A percentile compares a stretch with the other conserved stretches of the same genome.
These are phyloP conservation scores for Cetraspora pellucida DNA, from an alignment of 192 early-diverging fungal genomes.

Conservation along the genomic window DNA sequence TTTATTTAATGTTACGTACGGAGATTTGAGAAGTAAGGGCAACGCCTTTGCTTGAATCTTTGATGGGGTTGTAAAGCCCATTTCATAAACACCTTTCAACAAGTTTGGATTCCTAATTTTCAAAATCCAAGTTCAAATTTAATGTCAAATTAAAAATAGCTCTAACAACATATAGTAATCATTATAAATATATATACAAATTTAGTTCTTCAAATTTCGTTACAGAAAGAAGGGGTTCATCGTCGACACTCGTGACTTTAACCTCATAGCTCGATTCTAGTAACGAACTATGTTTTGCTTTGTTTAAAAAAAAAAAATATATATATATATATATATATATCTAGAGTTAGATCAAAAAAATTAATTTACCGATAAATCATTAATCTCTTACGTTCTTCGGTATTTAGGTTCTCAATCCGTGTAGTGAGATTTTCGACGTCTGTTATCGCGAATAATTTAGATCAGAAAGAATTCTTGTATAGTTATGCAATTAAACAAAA, in stretches of 20 bases:
- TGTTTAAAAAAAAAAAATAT: not conserved
- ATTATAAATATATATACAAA: conserved; percentile 39
- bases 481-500: too few relatives aligned
- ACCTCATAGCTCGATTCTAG: conserved; percentile 52
- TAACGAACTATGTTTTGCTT: conserved; percentile 23
- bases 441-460: too few relatives aligned
- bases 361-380: too few relatives aligned
- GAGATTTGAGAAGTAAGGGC: conserved; percentile 82
- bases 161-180: too few relatives aligned
- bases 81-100: conserved; percentile 90
- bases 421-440: too few relatives aligned
- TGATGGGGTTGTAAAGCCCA: conserved; percentile 91
- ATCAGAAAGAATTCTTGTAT: too few relatives aligned
- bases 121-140: conserved; percentile 2
- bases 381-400: too few relatives aligned
- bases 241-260: conserved; percentile 69
- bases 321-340: not conserved
- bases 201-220: conserved; percentile 80
- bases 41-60: conserved; percentile 96
- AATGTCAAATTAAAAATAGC: too few relatives aligned
- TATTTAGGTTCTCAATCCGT: too few relatives aligned
- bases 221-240: conserved; percentile 77
- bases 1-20: conserved; percentile 48
- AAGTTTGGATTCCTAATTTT: conserved; percentile 71
- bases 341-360: not conserved